phyloP scores from a whole-genome alignment of 495 filamentous ascomycete genomes.

The Annulohypoxylon moriforme region DNA sequence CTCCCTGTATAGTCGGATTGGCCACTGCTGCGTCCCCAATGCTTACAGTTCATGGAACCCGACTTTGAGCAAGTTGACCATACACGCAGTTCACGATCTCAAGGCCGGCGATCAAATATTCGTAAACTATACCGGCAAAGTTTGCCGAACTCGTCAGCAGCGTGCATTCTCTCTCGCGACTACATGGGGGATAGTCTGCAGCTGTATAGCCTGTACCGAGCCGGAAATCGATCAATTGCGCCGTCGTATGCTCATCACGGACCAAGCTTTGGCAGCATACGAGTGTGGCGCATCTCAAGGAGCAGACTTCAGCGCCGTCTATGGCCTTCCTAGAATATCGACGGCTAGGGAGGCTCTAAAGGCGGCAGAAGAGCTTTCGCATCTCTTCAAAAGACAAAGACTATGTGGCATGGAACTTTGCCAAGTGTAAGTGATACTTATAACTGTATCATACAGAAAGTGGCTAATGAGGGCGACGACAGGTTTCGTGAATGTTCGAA shows the following conservation, averaged over 20 bases:
- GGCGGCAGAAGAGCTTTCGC: constrained; percentile 25
- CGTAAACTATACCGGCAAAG: constrained; percentile 51
- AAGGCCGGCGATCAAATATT: constrained; percentile 57
- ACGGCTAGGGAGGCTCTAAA: constrained; percentile 16
- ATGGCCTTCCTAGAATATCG: constrained; percentile 14
- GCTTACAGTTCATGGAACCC: constrained; percentile 56
- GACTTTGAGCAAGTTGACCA: constrained; percentile 44
- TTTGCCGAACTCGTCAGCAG: constrained; percentile 28
- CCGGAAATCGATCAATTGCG: constrained; percentile 16
- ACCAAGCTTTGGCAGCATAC: constrained; percentile 35
- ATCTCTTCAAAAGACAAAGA: constrained; percentile 22
- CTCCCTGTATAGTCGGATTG: constrained; percentile 46
- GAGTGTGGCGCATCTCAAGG: constrained; percentile 15
- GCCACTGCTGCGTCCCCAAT: constrained; percentile 60
- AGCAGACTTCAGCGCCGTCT: not conserved
- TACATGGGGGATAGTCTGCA: constrained; percentile 27
- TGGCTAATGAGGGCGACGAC: not conserved
- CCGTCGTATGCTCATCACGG: constrained; percentile 27
- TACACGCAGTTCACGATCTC: constrained; percentile 56
- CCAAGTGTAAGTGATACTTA: constrained; percentile 20
- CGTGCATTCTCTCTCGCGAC: constrained; percentile 19
- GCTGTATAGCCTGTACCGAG: constrained; percentile 27
- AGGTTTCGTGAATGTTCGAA: constrained; percentile 39
- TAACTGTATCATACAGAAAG: not conserved
- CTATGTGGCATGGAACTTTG: constrained; percentile 31